Evolutionary conservation across 805 yeast species (phyloP).

Genomic region (Candida khao-thaluensis): DNA sequence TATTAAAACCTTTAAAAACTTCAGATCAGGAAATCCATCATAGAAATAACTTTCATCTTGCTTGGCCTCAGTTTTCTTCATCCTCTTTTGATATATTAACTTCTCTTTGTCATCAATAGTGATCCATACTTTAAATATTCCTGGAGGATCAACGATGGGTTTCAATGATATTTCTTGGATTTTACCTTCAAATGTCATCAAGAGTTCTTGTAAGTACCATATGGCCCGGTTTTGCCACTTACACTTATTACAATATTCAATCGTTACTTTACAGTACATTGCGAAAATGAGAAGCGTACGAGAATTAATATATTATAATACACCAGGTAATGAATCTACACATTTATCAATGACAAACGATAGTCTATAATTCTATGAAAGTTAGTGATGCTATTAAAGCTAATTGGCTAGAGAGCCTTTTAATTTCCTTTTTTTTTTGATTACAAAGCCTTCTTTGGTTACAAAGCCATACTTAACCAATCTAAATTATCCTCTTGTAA

Average conservation of each 20-base stretch:
- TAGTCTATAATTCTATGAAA: conserved; percentile 5
- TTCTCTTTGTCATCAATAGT: conserved; percentile 6
- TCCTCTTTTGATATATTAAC: conserved; percentile 51
- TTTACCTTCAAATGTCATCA: conserved; percentile 71
- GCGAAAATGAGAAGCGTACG: not conserved
- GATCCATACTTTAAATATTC: conserved; percentile 23
- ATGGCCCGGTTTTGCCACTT: conserved; percentile 87
- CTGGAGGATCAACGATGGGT: conserved; percentile 25
- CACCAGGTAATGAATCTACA: not conserved
- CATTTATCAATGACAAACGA: no score
- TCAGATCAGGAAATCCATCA: conserved; percentile 87
- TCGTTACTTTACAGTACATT: conserved; percentile 37
- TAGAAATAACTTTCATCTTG: conserved; percentile 33
- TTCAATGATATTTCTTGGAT: conserved; percentile 45
- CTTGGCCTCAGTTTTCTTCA: conserved; percentile 35
- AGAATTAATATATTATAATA: conserved; percentile 1
- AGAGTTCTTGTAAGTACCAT: conserved; percentile 82
- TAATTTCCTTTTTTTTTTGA: no score
- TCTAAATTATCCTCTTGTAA: conserved; percentile 23
- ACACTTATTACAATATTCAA: conserved; percentile 78
- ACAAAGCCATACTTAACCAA: conserved; percentile 32
- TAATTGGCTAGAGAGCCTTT: no score
- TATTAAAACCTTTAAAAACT: conserved; percentile 66
- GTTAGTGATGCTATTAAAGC: no score
- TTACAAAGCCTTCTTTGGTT: no score